Percentiles rank a stretch among this genome's conserved stretches.
These are phyloP conservation scores for Ogataea corticis DNA, from an alignment of 805 yeast genomes.

Conservation along the genomic window DNA sequence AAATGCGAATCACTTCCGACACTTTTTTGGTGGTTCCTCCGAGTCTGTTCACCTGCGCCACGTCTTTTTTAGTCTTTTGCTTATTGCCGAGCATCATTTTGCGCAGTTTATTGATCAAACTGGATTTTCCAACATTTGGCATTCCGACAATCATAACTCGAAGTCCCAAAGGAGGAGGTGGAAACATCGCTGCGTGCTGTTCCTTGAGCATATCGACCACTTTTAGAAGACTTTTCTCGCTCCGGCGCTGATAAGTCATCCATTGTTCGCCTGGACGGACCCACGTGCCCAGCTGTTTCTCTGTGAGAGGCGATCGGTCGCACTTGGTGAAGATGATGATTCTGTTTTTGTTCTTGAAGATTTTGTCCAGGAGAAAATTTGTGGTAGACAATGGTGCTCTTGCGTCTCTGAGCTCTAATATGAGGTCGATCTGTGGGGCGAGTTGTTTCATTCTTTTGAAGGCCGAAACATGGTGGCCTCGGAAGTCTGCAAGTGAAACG, in stretches of 20 bases:
- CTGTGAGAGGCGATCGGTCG: conserved; percentile 56
- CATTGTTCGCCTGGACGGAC: conserved; percentile 15
- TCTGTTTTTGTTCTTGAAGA: conserved; percentile 54
- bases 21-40: conserved; percentile 90
- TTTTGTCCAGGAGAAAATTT: conserved; percentile 73
- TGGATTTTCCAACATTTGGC: conserved; percentile 98
- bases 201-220: conserved; percentile 52
- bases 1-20: conserved; percentile 70
- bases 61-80: conserved; percentile 48
- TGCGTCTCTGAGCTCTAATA: conserved; percentile 84
- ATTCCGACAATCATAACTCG: conserved; percentile 81
- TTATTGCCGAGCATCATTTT: conserved; percentile 28
- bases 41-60: conserved; percentile 79
- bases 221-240: conserved; percentile 46
- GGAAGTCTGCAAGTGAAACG: conserved; percentile 73
- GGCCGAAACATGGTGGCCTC: conserved; percentile 89
- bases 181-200: conserved; percentile 46
- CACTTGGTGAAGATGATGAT: conserved; percentile 76
- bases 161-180: conserved; percentile 83
- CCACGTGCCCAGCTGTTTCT: conserved; percentile 34
- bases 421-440: conserved; percentile 77
- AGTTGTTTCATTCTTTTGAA: conserved; percentile 62
- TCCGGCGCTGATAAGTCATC: conserved; percentile 56
- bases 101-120: conserved; percentile 75
- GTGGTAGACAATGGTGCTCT: conserved; percentile 86